phyloP scores from a whole-genome alignment of 176 grass and related monocot genomes.

The Raddia distichophylla region DNA sequence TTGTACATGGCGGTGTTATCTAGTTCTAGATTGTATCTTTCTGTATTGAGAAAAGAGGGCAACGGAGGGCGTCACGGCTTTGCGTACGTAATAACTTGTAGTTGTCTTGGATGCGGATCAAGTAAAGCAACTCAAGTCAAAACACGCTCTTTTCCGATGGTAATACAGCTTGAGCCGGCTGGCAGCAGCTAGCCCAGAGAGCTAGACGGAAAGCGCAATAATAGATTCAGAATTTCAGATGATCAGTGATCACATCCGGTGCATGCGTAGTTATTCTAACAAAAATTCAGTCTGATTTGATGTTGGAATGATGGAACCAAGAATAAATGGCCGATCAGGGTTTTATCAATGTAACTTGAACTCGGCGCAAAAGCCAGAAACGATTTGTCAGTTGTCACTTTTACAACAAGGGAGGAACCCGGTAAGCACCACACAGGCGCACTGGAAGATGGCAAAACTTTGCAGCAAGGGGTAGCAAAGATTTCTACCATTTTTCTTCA shows the following conservation, averaged over 20 bases:
- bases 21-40: constrained; percentile 12
- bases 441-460: neutral
- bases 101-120: neutral
- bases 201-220: neutral
- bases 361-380: constrained; percentile 7
- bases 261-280: neutral
- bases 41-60: constrained; percentile 5
- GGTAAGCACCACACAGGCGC: constrained; percentile 10
- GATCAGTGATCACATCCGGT: neutral
- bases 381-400: neutral
- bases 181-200: neutral
- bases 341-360: neutral
- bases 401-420: neutral
- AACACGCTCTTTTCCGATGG: neutral
- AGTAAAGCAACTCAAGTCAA: neutral
- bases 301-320: neutral
- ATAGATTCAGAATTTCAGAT: too few species aligned
- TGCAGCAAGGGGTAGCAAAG: neutral
- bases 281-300: neutral
- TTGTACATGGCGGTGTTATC: neutral
- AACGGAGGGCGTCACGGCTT: constrained; percentile 5
- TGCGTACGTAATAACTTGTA: neutral
- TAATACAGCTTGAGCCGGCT: neutral
- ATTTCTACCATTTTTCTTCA: neutral
- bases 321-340: neutral